phyloP scores from a whole-genome alignment of 257 asterid species.

The Salvia hispanica region DNA sequence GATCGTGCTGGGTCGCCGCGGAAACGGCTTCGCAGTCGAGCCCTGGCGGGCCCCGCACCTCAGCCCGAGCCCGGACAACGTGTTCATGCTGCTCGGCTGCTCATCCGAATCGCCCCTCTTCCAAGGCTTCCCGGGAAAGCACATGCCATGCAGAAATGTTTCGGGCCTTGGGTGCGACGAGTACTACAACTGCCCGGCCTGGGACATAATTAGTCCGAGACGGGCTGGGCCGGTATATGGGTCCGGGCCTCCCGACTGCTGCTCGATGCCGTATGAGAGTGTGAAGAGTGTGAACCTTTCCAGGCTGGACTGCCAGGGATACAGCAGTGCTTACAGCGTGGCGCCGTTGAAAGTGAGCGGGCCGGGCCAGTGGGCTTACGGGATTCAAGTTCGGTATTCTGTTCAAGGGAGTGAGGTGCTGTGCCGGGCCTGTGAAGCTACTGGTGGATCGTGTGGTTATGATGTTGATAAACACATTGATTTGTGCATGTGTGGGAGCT shows the following conservation, averaged over 20 bases:
- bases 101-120: slow-evolving; percentile 66
- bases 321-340: slow-evolving; percentile 84
- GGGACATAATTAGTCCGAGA: slow-evolving; percentile 59
- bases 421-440: slow-evolving; percentile 88
- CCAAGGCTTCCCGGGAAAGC: slow-evolving; percentile 71
- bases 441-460: slow-evolving; percentile 89
- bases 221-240: slow-evolving; percentile 51
- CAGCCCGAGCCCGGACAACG: slow-evolving; percentile 69
- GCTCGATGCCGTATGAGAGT: slow-evolving; percentile 61
- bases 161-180: slow-evolving; percentile 94
- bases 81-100: slow-evolving; percentile 85
- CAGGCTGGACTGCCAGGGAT: slow-evolving; percentile 82
- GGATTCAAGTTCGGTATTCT: slow-evolving; percentile 75
- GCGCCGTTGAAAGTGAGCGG: slow-evolving; percentile 75
- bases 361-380: slow-evolving; percentile 81
- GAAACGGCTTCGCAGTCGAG: slow-evolving; percentile 89
- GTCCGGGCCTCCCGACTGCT: slow-evolving; percentile 82
- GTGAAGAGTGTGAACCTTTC: slow-evolving; percentile 68
- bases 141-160: slow-evolving; percentile 68
- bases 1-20: slow-evolving; percentile 69
- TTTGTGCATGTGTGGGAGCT: slow-evolving; percentile 74
- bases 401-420: slow-evolving; percentile 51
- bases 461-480: slow-evolving; percentile 43
- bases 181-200: slow-evolving; percentile 82
- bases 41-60: slow-evolving; percentile 67